Evolutionary conservation across 1,139 yeast genomes (phyloP), one percentile per base, ranked within the genome.

Genomic region (Candida sanyaensis): DNA sequence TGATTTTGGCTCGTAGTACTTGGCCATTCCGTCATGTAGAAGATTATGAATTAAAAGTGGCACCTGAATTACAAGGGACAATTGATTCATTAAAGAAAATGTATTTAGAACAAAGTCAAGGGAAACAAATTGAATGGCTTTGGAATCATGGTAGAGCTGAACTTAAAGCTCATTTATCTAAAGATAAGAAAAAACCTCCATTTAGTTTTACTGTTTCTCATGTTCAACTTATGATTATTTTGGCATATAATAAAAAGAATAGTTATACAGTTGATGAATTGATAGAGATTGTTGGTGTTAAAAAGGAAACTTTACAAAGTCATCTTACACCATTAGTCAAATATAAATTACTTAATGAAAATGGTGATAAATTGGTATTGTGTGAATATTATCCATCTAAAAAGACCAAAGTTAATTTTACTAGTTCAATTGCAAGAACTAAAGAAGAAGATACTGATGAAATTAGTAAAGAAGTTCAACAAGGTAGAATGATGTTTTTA

Each of bases 81-180:
- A 83, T 87, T 57, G 82, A 84, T 44, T 80, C 81, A 51, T 84
- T 93, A 49, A 83, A 83, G 50, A 77, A 78, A 41, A 78, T 87
- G 52, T 95, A 93, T 64, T 78, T 81, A 43, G 73, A 77, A 42
- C 88, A 88, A 60, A 97, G 93, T 65, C 81, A 77, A 51, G 98
- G 98, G 11, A 80, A 99, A 65, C 85, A 90, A 56, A 80, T 95
- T 60, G 87, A 88, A 62, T 95, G 99, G 99, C 78, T 93, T 50
- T 95, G 98, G 97, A 88, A 90, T 57, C 84, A 90, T 62, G 90
- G 96, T 41, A 88, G 95, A 66, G 96, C 96, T 53, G 99, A 95
- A 64, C 71, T 95, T 47, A 88, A 84, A 66, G 96, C 96, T n/a
- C 88, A 88, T 62, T 79, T 91, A 55, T 81, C 93, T 6, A 84